A percentile compares a stretch with the other conserved stretches of the same genome.
Conservation (phyloP, 139 green algal species). For the Parachlorella kessleri region DNA sequence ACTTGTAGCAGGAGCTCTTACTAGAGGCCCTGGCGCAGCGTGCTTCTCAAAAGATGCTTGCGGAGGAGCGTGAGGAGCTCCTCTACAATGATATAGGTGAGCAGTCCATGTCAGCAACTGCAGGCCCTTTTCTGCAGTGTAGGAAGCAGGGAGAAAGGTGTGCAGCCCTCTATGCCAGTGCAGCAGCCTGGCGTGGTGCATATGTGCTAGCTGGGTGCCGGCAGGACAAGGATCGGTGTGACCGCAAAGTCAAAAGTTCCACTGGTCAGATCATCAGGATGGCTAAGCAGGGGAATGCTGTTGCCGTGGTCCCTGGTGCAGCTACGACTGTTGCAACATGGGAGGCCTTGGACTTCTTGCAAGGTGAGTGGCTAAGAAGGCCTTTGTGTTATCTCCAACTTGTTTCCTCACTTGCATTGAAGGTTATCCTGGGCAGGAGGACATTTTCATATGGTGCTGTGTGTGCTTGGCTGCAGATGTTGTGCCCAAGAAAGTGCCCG, state of each 20-base stretch:
- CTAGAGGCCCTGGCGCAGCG: neutral
- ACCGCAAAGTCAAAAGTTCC: too few relatives aligned
- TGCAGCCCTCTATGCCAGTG: neutral
- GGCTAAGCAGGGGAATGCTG: neutral
- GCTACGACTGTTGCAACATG: constrained; percentile 9
- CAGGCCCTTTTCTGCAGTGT: neutral
- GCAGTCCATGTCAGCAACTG: neutral
- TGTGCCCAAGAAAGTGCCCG: constrained; percentile 27
- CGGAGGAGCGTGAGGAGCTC: neutral
- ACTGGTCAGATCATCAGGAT: neutral
- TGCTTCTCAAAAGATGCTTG: neutral
- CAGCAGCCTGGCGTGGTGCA: too few relatives aligned
- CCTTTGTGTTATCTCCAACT: neutral
- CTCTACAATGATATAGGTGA: constrained; percentile 20
- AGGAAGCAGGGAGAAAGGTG: neutral
- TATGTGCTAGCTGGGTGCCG: too few relatives aligned
- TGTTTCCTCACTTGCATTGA: neutral
- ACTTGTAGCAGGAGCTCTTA: constrained; percentile 11
- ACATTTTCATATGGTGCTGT: too few relatives aligned
- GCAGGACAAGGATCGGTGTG: too few relatives aligned
- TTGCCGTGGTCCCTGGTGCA: neutral
- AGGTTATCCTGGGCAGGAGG: too few relatives aligned
- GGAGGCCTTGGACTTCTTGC: constrained; percentile 16
- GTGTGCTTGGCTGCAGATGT: constrained; percentile 5
- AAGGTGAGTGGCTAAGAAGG: constrained; percentile 3